Evolutionary conservation across 23 red algal genomes (phyloP), one percentile per base, ranked within the genome.

Genomic region (Agarophyton chilense): DNA sequence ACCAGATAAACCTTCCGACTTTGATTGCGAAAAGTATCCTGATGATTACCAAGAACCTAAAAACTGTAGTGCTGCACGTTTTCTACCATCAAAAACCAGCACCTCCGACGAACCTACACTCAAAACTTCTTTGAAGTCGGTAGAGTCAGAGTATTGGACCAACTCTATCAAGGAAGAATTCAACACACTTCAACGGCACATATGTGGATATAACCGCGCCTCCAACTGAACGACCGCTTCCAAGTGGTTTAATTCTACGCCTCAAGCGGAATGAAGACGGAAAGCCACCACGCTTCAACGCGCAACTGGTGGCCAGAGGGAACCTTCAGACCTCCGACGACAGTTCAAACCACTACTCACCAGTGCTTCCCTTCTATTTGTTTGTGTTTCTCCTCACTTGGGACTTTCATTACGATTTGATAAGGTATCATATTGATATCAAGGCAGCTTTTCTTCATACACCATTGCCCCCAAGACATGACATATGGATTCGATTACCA

Each of bases 251-350:
- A 6, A 78, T 89, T 6, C 70, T 89, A 9, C 74, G 45, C 31
- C 38, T 78, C 2, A 79, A 89, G 52, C 49, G 85, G 0, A 44
- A 89, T 46, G 39, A 75, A 65, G 31, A 66, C 24, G 72, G 57
- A 14, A 56, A 32, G 0, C 71, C 47, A 13, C 12, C 70, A 19
- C 45, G 85, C 14, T 89, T 78, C 71, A 89, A 89, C 50, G 85
- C 85, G 6, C 68, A 70, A 0, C 41, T 89, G 64, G 67, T 78
- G 0, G 67, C 72, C 0, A 24, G 49, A 2, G 85, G 85, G 1
- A 78, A 78, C 33, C 36, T 78, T 9, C 68, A 62, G 29, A 0
- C 0, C 0, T 18, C 22, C 12, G 52, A 44, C 11, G 71, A 21
- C 29, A 50, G 14, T 17, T 53, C 41, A 44, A 64, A 72, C 7